Evolutionary conservation across 2,329 filamentous ascomycete genomes (phyloP), one percentile per base, ranked within the genome.

Genomic region (Hymenoscyphus fraxineus): DNA sequence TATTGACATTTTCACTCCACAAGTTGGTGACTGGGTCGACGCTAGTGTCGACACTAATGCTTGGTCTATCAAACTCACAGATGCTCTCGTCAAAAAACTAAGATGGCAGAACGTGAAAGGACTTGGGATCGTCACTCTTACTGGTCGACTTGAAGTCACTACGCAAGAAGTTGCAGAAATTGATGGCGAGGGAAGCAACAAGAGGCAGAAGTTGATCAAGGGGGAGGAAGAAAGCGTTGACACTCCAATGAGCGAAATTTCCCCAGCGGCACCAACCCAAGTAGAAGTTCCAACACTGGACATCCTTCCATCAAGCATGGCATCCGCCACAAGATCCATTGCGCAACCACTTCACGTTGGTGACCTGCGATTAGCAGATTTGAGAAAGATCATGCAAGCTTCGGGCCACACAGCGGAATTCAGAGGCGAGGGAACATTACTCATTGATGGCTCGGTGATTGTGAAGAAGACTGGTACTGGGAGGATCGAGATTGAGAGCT

Each of bases 31-130:
- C 40, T 80, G 83, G 15, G 83, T 99, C 54, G 89, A 99, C 76
- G 95, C 94, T 13, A 97, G 93, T 73, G 94, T 98, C 54, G 95
- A 99, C 75, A 98, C 94, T 5, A 97, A 98, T 75, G 93, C 95
- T 3, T 99, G 96, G 95, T 89, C 91, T 31, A 91, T 99, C 66
- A 96, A 93, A 77, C 83, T 99, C 19, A 93, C 92, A 59, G 91
- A 94, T 70, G 81, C 85, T 56, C 85, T 99, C 22, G 90, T 96
- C 65, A 92, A 92, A 77, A 90, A 90, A 70, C 83, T 99, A 65
- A 92, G 91, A 73, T 98, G 95, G 95, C 95, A 98, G 79, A 93
- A 92, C 65, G 93, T 98, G 31, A 88, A 92, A 63, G 93, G 91
- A 1, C 81, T 98, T 7, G 91, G 92, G 47, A 92, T 99, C 64